phyloP scores from a whole-genome alignment of 2,329 filamentous ascomycete species.

The Colletotrichum lini region DNA sequence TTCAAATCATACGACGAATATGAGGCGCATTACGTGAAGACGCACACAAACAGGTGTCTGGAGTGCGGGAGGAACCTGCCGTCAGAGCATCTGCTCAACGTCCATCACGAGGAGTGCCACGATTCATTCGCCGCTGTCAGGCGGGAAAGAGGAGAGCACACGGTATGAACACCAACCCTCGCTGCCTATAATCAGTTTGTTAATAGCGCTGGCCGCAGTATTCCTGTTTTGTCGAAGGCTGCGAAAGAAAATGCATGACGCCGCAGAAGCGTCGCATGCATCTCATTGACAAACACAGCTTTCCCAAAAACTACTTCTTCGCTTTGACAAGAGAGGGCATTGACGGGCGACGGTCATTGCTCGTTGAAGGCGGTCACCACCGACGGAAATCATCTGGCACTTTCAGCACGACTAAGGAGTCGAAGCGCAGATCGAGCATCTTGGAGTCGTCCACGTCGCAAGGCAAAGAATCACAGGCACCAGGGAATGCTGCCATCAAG shows the following conservation, averaged over 20 bases:
- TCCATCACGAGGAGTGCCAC: conserved; percentile 94
- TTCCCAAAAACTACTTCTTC: conserved; percentile 91
- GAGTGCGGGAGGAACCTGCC: conserved; percentile 92
- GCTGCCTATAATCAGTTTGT: neutral
- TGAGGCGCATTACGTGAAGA: conserved; percentile 86
- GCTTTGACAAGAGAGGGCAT: conserved; percentile 90
- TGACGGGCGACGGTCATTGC: conserved; percentile 84
- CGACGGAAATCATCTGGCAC: conserved; percentile 63
- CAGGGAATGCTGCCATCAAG: conserved; percentile 13
- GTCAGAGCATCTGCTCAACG: conserved; percentile 80
- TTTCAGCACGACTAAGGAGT: conserved; percentile 50
- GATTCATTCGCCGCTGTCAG: conserved; percentile 82
- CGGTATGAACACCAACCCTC: conserved; percentile 65
- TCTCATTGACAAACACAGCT: conserved; percentile 94
- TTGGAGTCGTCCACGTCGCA: conserved; percentile 43
- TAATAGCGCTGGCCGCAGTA: conserved; percentile 67
- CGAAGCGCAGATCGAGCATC: conserved; percentile 52
- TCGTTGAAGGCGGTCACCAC: conserved; percentile 70
- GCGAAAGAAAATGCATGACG: conserved; percentile 86
- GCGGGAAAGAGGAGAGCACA: conserved; percentile 87
- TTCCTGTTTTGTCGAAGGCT: conserved; percentile 90
- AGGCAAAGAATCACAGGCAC: conserved; percentile 12
- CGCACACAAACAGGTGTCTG: conserved; percentile 86
- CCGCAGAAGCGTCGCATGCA: conserved; percentile 89
- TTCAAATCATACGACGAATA: conserved; percentile 87